A percentile compares a stretch with the other conserved stretches of the same genome.
phyloP scores from a whole-genome alignment of 306 rosid species.

The Purshia tridentata region DNA sequence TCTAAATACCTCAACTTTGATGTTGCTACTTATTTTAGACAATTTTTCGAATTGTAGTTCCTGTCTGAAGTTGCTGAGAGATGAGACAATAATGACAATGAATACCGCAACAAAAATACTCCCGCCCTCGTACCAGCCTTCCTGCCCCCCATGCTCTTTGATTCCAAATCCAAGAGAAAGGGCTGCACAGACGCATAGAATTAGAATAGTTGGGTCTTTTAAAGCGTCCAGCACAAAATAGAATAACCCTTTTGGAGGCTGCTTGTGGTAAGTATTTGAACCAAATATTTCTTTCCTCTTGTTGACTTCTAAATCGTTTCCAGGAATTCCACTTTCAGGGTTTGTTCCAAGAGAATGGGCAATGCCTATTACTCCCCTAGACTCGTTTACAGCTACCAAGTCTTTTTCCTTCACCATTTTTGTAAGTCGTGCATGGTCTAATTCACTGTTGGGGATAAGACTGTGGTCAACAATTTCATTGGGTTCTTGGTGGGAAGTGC shows the following conservation, averaged over 20 bases:
- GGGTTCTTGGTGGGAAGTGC: background rate
- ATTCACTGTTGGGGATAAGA: constrained; percentile 5
- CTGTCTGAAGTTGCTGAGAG: constrained; percentile 78
- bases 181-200: constrained; percentile 71
- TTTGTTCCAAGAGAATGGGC: constrained; percentile 39
- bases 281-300: constrained; percentile 43
- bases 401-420: constrained; percentile 53
- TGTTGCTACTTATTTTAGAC: constrained; percentile 71
- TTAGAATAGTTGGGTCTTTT: constrained; percentile 70
- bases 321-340: constrained; percentile 48
- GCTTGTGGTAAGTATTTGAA: constrained; percentile 65
- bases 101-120: constrained; percentile 71
- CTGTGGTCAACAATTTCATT: background rate
- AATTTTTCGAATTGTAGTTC: constrained; percentile 71
- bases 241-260: constrained; percentile 58
- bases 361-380: constrained; percentile 49
- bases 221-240: constrained; percentile 67
- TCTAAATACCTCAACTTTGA: constrained; percentile 60
- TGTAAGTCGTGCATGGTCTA: constrained; percentile 35
- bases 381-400: constrained; percentile 18
- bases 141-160: constrained; percentile 58
- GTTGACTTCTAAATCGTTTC: constrained; percentile 31
- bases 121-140: constrained; percentile 96
- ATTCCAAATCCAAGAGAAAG: constrained; percentile 85
- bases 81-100: constrained; percentile 66